Conservation (phyloP, 2,329 filamentous ascomycete genomes). For the Alternaria brassicae region DNA sequence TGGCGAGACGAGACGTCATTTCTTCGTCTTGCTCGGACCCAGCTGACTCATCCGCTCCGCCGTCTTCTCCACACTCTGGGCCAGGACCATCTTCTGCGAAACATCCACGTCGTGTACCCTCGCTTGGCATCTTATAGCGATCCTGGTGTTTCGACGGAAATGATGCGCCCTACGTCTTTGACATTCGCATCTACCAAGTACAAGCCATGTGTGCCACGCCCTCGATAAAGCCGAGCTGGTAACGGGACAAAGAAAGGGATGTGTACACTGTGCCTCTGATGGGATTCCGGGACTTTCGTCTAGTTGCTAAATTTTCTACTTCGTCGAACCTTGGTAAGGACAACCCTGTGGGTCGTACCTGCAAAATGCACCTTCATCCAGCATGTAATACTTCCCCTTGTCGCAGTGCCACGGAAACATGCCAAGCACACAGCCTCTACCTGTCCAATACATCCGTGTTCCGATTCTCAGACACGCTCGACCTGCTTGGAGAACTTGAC, state of each 20-base stretch:
- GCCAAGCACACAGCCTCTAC: background rate
- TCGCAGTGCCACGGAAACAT: background rate
- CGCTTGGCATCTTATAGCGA: background rate
- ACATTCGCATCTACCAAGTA: too few relatives aligned
- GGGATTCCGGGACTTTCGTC: too few relatives aligned
- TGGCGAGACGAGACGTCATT: constrained; percentile 6
- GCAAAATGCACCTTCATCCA: too few relatives aligned
- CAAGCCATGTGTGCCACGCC: too few relatives aligned
- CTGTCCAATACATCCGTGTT: background rate
- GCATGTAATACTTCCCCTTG: background rate
- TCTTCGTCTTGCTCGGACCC: background rate
- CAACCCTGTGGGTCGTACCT: too few relatives aligned
- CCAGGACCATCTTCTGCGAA: background rate
- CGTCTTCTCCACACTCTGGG: background rate
- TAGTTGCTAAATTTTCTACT: too few relatives aligned
- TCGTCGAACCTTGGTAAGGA: too few relatives aligned
- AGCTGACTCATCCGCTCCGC: constrained; percentile 4
- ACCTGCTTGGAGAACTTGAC: background rate
- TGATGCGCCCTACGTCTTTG: too few relatives aligned
- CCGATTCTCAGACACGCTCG: background rate
- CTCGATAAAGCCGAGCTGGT: too few relatives aligned
- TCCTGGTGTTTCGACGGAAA: too few relatives aligned
- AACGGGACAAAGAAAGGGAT: too few relatives aligned
- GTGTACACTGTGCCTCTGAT: too few relatives aligned
- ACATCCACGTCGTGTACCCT: background rate